Conservation (phyloP, 345 rosid species). For the Moricandia arvensis region DNA sequence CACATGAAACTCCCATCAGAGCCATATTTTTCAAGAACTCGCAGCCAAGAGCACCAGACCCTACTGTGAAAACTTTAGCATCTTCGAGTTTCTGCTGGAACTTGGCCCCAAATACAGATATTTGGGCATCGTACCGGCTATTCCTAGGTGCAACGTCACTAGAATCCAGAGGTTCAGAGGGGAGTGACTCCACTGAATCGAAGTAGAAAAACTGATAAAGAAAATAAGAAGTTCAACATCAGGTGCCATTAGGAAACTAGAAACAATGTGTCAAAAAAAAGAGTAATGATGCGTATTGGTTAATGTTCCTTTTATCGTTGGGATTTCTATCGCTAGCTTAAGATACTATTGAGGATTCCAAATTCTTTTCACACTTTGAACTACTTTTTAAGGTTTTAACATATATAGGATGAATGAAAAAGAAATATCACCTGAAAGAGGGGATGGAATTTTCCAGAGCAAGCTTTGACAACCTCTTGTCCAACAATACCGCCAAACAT, state of each 20-base stretch:
- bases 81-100: constrained; percentile 92
- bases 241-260: constrained; percentile 3
- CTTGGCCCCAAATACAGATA: constrained; percentile 93
- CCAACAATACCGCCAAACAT: constrained; percentile 99
- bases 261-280: neutral
- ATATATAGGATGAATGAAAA: constrained; percentile 1
- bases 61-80: constrained; percentile 76
- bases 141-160: constrained; percentile 65
- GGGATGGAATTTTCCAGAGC: constrained; percentile 98
- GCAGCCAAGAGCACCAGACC: constrained; percentile 99
- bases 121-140: constrained; percentile 94
- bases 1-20: constrained; percentile 94
- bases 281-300: neutral
- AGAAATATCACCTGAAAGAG: constrained; percentile 67
- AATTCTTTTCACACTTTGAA: neutral
- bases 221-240: constrained; percentile 24
- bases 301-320: neutral
- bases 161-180: constrained; percentile 64
- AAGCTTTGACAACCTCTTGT: constrained; percentile 97
- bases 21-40: constrained; percentile 94
- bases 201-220: constrained; percentile 87
- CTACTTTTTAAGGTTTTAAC: neutral
- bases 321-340: neutral
- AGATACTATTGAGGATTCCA: neutral
- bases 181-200: constrained; percentile 92